Base-by-base conservation (phyloP, 2,329 filamentous ascomycete species). In the Chaetomium sp. region DNA sequence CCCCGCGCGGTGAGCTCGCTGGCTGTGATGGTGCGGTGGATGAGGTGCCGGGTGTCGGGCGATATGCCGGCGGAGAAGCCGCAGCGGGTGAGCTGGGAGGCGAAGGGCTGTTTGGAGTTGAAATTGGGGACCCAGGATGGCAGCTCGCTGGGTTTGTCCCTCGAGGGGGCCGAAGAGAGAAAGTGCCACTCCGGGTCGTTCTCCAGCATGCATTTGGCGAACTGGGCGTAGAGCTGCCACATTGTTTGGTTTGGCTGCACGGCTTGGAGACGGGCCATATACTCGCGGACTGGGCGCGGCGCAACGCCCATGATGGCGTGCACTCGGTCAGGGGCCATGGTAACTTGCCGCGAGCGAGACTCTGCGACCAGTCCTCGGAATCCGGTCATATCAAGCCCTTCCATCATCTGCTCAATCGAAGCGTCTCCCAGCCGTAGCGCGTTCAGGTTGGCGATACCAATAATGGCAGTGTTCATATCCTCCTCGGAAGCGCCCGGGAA, bases 151-250 rank as follows among this genome's bases (percentile, higher is more conserved):
- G 54, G 23, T 19, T 4, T 25, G n/a, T 42, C 33, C 12, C 25
- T 16, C 0, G 33, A 42, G 12, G 35, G 54, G 9, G 33, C 33
- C 4, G 21, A 57, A 2, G 54, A 57, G 21, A 45, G 33, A 35
- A 57, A 57, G 54, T 42, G 16, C 54, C 33, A 45, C 13, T 57
- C 33, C 1, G 54, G 33, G 54, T 57, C 54, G 54, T 57, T 42
- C 16, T 57, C 54, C 2, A 57, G 54, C 54, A 57, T 42, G 54
- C 33, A 42, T 29, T 57, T 45, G 54, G 54, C 33, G 33, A 45
- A 57, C 8, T 57, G 33, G 19, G 33, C 33, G 33, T 57, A 45
- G 33, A 45, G 54, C 7, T 57, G 54, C 54, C 54, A 45, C 21
- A 45, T 25, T n/a, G 16, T 27, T 6, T 42, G 54, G 16, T 29